A percentile compares a stretch with the other conserved stretches of the same genome.
phyloP scores from a whole-genome alignment of 1,284 basidiomycete species.

The Microstroma glucosiphilum region DNA sequence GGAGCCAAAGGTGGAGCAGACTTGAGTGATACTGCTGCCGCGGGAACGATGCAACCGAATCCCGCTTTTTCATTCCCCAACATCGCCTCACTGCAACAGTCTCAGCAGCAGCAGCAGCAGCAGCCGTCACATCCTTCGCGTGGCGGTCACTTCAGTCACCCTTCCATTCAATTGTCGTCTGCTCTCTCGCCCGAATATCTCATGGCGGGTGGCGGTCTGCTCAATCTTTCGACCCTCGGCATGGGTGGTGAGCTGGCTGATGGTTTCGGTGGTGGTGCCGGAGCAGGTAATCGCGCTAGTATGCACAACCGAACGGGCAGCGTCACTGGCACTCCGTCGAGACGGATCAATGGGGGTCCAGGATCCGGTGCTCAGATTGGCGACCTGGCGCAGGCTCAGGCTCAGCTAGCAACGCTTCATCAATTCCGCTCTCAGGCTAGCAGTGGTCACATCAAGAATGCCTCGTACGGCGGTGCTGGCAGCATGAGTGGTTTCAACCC shows the following conservation, averaged over 20 bases:
- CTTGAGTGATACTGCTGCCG: constrained; percentile 21
- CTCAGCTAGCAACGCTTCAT: constrained; percentile 89
- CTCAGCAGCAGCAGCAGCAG: constrained; percentile 5
- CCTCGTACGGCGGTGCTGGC: constrained; percentile 81
- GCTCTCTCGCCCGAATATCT: constrained; percentile 46
- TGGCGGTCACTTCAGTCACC: constrained; percentile 35
- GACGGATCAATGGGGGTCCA: constrained; percentile 29
- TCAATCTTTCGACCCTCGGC: constrained; percentile 33
- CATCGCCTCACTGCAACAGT: constrained; percentile 11
- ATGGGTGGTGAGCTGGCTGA: constrained; percentile 38
- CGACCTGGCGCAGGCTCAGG: constrained; percentile 60
- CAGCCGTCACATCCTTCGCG: constrained; percentile 11
- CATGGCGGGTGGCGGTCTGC: constrained; percentile 46
- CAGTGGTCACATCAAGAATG: constrained; percentile 90
- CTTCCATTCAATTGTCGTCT: constrained; percentile 41
- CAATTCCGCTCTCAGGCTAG: constrained; percentile 68
- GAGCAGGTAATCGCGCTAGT: constrained; percentile 18
- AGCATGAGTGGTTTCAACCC: constrained; percentile 63
- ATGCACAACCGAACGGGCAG: constrained; percentile 22
- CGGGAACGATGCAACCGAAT: constrained; percentile 27
- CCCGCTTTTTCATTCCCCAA: constrained; percentile 36
- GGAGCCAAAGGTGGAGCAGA: constrained; percentile 9
- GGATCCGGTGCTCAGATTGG: constrained; percentile 24
- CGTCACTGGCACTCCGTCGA: constrained; percentile 12
- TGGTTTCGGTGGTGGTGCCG: constrained; percentile 35